phyloP scores from a whole-genome alignment of 768 basidiomycete genomes.

The Tulasnella sp. region DNA sequence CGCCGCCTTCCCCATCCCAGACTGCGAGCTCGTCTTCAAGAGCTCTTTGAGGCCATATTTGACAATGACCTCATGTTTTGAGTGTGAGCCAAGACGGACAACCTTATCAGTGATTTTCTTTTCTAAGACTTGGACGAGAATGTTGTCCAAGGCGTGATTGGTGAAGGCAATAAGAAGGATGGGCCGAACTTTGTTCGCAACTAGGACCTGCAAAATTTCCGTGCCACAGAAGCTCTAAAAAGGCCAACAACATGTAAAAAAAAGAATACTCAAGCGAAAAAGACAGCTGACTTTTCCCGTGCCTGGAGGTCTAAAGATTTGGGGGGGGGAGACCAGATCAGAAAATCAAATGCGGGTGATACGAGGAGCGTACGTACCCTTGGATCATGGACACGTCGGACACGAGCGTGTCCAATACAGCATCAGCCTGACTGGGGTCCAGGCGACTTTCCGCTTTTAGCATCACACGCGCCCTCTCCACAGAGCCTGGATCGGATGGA shows the following conservation, averaged over 20 bases:
- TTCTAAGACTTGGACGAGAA: conserved; percentile 54
- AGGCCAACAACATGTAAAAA: not conserved
- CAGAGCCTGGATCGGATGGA: conserved; percentile 30
- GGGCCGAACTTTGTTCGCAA: conserved; percentile 41
- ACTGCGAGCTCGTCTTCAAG: not conserved
- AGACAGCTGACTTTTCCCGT: conserved; percentile 50
- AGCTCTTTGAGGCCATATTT: not conserved
- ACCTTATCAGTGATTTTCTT: conserved; percentile 49
- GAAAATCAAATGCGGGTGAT: not conserved
- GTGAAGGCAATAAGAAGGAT: conserved; percentile 57
- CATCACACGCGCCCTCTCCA: conserved; percentile 37
- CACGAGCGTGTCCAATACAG: conserved; percentile 48
- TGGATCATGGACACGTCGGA: conserved; percentile 58
- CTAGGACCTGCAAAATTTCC: conserved; percentile 54
- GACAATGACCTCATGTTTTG: conserved; percentile 19
- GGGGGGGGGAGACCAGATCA: conserved; percentile 32
- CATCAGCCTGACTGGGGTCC: conserved; percentile 61
- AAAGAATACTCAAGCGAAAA: not conserved
- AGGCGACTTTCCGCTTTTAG: conserved; percentile 41
- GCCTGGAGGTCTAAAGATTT: conserved; percentile 65
- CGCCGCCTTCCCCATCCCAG: not conserved
- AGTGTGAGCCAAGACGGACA: conserved; percentile 51
- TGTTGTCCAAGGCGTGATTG: conserved; percentile 69
- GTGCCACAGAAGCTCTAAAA: conserved; percentile 54
- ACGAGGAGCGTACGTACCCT: conserved; percentile 36